Evolutionary conservation across 176 grass and related monocot species (phyloP).

Genomic region (Musa itinerans): DNA sequence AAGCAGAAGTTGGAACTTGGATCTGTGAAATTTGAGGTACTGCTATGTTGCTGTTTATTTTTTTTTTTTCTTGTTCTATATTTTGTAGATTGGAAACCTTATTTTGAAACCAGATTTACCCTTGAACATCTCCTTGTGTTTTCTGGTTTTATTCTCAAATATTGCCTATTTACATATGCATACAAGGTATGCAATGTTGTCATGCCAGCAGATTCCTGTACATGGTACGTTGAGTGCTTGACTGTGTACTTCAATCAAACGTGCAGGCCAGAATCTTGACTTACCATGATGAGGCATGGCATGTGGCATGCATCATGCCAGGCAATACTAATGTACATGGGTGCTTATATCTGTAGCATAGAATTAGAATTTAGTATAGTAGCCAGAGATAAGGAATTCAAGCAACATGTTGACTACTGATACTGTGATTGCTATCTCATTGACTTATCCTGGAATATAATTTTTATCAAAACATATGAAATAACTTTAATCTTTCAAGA

Average conservation of each 20-base stretch:
- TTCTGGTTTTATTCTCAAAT: not conserved
- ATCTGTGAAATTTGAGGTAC: slow-evolving; percentile 89
- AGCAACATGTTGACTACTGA: not conserved
- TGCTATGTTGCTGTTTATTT: no score
- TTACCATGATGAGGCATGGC: not conserved
- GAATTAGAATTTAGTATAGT: not conserved
- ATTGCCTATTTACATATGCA: not conserved
- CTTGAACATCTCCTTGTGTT: not conserved
- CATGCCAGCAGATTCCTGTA: not conserved
- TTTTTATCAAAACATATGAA: not conserved
- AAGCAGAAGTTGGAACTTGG: slow-evolving; percentile 83
- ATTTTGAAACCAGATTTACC: not conserved
- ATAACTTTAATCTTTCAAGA: not conserved
- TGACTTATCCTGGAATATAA: not conserved
- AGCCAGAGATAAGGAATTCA: not conserved
- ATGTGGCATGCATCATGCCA: not conserved
- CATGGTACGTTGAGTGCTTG: not conserved
- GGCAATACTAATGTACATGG: not conserved
- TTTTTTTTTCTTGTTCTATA: no score
- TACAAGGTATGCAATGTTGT: not conserved
- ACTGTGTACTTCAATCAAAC: not conserved
- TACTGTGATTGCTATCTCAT: not conserved
- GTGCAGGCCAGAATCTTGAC: not conserved
- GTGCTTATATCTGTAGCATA: not conserved
- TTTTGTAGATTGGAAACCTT: not conserved